These are phyloP conservation scores for Backusella australiensis DNA, from an alignment of 192 early-diverging fungal genomes.

Conservation along the genomic window DNA sequence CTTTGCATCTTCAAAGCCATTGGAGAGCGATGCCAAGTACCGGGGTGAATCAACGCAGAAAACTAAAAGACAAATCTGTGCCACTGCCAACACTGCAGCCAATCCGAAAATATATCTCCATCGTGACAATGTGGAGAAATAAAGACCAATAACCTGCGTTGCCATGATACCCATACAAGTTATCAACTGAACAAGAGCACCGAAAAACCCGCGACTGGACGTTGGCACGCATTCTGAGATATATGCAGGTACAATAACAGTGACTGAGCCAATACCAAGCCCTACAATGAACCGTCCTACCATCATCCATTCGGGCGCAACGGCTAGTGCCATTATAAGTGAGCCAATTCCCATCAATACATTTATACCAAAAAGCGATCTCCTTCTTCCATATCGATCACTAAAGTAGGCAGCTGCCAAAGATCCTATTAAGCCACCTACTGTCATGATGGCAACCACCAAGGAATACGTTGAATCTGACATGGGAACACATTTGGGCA, in stretches of 20 bases:
- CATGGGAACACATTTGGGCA: constrained; percentile 74
- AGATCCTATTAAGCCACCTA: constrained; percentile 79
- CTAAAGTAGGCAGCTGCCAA: constrained; percentile 61
- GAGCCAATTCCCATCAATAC: constrained; percentile 61
- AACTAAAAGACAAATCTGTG: constrained; percentile 65
- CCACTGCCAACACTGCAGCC: constrained; percentile 53
- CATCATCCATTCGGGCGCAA: constrained; percentile 43
- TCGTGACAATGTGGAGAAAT: constrained; percentile 50
- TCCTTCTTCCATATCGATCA: constrained; percentile 68
- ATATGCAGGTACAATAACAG: constrained; percentile 80
- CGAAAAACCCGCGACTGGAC: constrained; percentile 67
- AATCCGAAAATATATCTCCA: constrained; percentile 78
- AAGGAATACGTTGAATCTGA: constrained; percentile 54
- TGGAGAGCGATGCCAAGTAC: constrained; percentile 54
- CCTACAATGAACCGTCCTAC: constrained; percentile 75
- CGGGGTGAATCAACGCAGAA: constrained; percentile 83
- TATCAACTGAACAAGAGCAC: constrained; percentile 82
- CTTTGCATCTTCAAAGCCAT: constrained; percentile 49
- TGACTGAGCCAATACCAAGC: constrained; percentile 71
- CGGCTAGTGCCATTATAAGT: constrained; percentile 58
- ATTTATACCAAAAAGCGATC: constrained; percentile 67
- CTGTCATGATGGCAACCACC: constrained; percentile 55
- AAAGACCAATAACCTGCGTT: constrained; percentile 68
- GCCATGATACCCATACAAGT: constrained; percentile 80
- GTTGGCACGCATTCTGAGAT: constrained; percentile 75